These are phyloP conservation scores for Macrophomina pseudophaseolina DNA, from an alignment of 2,329 filamentous ascomycete genomes.

Conservation along the genomic window DNA sequence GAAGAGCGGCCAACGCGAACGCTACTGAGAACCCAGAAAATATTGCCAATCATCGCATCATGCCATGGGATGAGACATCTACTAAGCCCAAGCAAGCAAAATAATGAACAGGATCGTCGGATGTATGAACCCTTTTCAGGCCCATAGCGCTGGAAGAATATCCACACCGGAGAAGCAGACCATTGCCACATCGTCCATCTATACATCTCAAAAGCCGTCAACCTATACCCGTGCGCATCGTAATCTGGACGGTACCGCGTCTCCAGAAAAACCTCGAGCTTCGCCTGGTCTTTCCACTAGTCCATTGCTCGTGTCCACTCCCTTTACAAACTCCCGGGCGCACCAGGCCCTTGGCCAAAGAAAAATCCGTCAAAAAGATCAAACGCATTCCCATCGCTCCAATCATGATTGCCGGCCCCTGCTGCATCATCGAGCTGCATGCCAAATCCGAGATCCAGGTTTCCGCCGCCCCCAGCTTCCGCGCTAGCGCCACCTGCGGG, in stretches of 20 bases:
- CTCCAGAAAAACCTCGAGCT: not conserved
- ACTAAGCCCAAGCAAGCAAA: no score
- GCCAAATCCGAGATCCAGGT: conserved; percentile 67
- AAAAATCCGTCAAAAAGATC: conserved; percentile 73
- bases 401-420: conserved; percentile 62
- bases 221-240: not conserved
- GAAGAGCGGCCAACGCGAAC: no score
- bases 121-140: not conserved
- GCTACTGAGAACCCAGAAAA: no score
- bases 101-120: not conserved
- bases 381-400: conserved; percentile 48
- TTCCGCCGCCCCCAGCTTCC: conserved; percentile 32
- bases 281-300: not conserved
- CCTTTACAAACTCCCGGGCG: conserved; percentile 23
- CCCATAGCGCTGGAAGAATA: not conserved
- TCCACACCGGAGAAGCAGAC: not conserved
- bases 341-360: conserved; percentile 58
- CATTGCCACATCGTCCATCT: not conserved
- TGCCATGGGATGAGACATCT: no score
- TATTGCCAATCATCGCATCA: no score
- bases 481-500: conserved; percentile 34
- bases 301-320: not conserved
- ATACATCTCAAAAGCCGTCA: not conserved
- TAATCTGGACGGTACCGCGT: not conserved
- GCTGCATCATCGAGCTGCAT: conserved; percentile 42